Evolutionary conservation across 768 basidiomycete species (phyloP), one percentile per base, ranked within the genome.

Genomic region (Lentinula sp.): DNA sequence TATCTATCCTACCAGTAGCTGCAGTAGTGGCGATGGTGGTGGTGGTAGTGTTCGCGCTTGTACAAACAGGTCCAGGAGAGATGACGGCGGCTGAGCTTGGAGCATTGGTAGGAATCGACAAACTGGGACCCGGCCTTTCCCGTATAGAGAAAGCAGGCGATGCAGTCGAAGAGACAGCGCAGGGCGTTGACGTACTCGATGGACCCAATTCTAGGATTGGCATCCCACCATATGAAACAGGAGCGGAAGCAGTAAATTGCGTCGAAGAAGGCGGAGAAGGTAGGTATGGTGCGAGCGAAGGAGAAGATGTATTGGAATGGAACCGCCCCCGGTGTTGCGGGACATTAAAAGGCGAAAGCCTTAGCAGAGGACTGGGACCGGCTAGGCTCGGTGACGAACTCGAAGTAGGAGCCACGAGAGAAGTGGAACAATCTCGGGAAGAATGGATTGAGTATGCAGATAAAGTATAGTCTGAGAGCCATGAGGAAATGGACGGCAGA

Each of bases 401-500:
- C 67, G 64, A n/a, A 69, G 74, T 63, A 67, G 76, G 56, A 67
- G 67, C 54, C 66, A 71, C 0, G 72, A 75, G 52, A 33, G 45
- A 36, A 49, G 48, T 3, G 2, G 37, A 33, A 16, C 48, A 23
- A 9, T 58, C 33, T 16, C 18, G 42, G 6, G 57, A 39, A 5
- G 37, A 59, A 49, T 35, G 33, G 15, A 74, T 72, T 53, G 75
- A 71, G 66, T 71, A 63, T 2, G 69, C 61, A 67, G 77, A 68
- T 66, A 77, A 66, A 66, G 74, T 66, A 46, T 71, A 52, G 65
- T 64, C 63, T 50, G 81, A 81, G 0, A 89, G 77, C 87, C 87
- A 89, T 1, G 87, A 81, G 0, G 87, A 85, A 53, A 90, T 89
- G 55, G 87, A 77, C 0, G 87, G 87, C 10, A 90, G 80, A 76